Evolutionary conservation across 2,329 filamentous ascomycete genomes (phyloP), one percentile per base, ranked within the genome.

Genomic region (Ceratocystis huliohia): DNA sequence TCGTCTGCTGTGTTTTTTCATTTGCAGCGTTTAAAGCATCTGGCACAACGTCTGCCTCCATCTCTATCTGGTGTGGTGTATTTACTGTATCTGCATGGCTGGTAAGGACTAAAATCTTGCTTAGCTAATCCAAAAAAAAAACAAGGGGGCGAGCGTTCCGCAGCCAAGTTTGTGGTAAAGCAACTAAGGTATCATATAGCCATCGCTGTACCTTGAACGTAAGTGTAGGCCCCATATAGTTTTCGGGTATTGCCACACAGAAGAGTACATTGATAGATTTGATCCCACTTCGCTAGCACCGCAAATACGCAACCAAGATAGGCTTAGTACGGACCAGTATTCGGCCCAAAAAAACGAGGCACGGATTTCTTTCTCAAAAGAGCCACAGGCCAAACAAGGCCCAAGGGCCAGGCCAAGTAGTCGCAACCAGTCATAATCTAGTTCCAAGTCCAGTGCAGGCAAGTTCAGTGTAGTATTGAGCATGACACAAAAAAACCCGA

Each of bases 301-400:
- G 53, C 53, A 22, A 57, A 57, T 57, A 57, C 53, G 53, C 25
- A 22, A 8, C 61, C 61, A 22, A 20, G 15, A 45, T 45, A 17
- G 61, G 61, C 37, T 41, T 63, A 63, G 61, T 63, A 46, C 61
- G 61, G 61, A 37, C 61, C 61, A 33, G 33, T 45, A 44, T 44
- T 63, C 37, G 61, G 61, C 61, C 37, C 53, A 57, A 33, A 28
- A 57, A n/a, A 57, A 30, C 53, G 30, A 57, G 22, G 53, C 53
- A 57, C 53, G 53, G 53, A 33, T 57, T 13, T 13, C 50, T 28
- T 56, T 28, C 46, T 48, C 17, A 48, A 48, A 48, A 48, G 46
- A 48, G 46, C 17, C 46, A n/a, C 46, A 48, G 46, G 37, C 10
- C 37, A 41, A 41, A 41, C 37, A 41, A 48, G 46, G 46, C 17